Evolutionary conservation across 2,329 filamentous ascomycete species (phyloP).

Genomic region (Aspergillus brasiliensis): DNA sequence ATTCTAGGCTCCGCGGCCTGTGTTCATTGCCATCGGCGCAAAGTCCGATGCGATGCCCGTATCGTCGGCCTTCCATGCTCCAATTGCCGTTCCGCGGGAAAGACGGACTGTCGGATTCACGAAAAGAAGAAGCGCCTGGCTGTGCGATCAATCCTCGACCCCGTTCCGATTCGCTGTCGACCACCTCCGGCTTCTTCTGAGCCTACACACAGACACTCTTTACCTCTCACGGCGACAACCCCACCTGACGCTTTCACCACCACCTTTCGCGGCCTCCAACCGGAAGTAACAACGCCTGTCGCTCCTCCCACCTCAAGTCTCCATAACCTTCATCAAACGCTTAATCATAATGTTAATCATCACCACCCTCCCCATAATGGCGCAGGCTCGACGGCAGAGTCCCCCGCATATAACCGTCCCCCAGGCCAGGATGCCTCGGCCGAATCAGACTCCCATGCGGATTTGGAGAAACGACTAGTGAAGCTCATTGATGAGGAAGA

Average conservation of each 20-base stretch:
- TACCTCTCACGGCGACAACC: constrained; percentile 22
- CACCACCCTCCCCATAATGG: constrained; percentile 18
- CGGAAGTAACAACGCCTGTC: constrained; percentile 22
- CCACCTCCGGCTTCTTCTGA: constrained; percentile 34
- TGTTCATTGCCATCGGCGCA: constrained; percentile 53
- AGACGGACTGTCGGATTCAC: constrained; percentile 50
- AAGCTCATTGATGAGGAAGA: constrained; percentile 56
- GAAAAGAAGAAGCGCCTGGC: constrained; percentile 54
- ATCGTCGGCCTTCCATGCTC: constrained; percentile 52
- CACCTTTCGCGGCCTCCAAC: constrained; percentile 25
- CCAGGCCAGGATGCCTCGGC: constrained; percentile 31
- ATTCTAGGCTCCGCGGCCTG: constrained; percentile 49
- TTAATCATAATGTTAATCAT: constrained; percentile 7
- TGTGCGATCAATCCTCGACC: constrained; percentile 44
- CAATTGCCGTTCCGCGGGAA: constrained; percentile 49
- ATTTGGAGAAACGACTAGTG: constrained; percentile 51
- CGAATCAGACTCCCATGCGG: constrained; percentile 44
- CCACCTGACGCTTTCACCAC: constrained; percentile 31
- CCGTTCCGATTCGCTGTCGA: constrained; percentile 51
- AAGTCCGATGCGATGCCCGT: constrained; percentile 55
- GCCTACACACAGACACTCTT: constrained; percentile 20
- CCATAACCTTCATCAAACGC: constrained; percentile 9
- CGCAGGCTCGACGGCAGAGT: constrained; percentile 19
- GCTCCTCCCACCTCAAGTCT: constrained; percentile 15
- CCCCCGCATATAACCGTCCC: constrained; percentile 29